phyloP scores from a whole-genome alignment of 2,329 filamentous ascomycete genomes.

The Venturia pyrina region DNA sequence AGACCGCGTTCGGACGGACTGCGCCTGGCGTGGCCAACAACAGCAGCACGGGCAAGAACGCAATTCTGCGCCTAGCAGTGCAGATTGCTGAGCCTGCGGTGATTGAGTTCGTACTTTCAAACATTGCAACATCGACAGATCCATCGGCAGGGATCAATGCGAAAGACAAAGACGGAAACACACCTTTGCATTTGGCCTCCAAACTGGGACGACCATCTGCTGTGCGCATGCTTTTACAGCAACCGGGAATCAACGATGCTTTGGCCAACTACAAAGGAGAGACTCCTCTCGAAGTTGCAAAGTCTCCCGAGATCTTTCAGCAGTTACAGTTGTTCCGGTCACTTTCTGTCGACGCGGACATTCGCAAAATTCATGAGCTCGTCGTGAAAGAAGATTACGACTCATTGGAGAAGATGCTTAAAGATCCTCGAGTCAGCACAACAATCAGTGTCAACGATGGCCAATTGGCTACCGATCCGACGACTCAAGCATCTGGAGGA shows the following conservation, averaged over 20 bases:
- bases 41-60: constrained; percentile 56
- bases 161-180: constrained; percentile 88
- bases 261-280: constrained; percentile 76
- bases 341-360: constrained; percentile 77
- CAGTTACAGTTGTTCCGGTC: constrained; percentile 84
- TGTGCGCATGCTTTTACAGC: constrained; percentile 74
- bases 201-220: constrained; percentile 69
- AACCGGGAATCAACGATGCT: constrained; percentile 78
- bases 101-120: constrained; percentile 85
- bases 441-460: constrained; percentile 86
- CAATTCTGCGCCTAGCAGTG: constrained; percentile 79
- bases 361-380: constrained; percentile 73
- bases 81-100: constrained; percentile 91
- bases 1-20: constrained; percentile 19
- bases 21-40: constrained; percentile 23
- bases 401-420: constrained; percentile 65
- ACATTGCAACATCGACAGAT: constrained; percentile 38
- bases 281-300: constrained; percentile 76
- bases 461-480: constrained; percentile 73
- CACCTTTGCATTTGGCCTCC: constrained; percentile 79
- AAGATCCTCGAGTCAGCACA: constrained; percentile 76
- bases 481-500: constrained; percentile 72
- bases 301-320: constrained; percentile 92
- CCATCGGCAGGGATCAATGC: constrained; percentile 75
- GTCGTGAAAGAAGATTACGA: constrained; percentile 67